A percentile compares a stretch with the other conserved stretches of the same genome.
Conservation (phyloP, 192 early-diverging fungal genomes). For the Pilaira anomala region DNA sequence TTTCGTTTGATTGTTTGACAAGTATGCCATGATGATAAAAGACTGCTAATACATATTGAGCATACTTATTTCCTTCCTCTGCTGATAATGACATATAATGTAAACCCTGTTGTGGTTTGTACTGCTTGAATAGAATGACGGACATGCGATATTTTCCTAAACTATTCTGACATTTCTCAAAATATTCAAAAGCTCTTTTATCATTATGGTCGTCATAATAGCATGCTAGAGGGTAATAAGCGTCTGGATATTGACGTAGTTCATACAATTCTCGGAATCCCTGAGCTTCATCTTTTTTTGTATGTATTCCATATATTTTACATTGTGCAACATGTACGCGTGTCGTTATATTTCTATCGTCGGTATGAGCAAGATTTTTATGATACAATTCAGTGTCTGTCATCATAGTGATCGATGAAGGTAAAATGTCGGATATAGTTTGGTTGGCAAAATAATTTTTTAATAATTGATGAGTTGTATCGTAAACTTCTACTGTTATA, state of each 20-base stretch:
- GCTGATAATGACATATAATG: not conserved
- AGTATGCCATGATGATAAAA: conserved; percentile 23
- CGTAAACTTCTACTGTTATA: too few relatives aligned
- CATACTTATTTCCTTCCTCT: conserved; percentile 6
- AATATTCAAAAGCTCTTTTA: conserved; percentile 18
- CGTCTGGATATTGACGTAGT: conserved; percentile 11
- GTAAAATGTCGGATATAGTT: too few relatives aligned
- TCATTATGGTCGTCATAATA: conserved; percentile 25
- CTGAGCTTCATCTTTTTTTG: not conserved
- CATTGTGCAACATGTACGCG: conserved; percentile 2
- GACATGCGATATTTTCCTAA: not conserved
- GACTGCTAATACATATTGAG: conserved; percentile 24
- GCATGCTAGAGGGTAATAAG: conserved; percentile 30
- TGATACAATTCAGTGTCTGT: not conserved
- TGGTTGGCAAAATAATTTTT: too few relatives aligned
- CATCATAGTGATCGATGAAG: too few relatives aligned
- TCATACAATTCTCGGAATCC: conserved; percentile 2
- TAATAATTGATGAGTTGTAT: too few relatives aligned
- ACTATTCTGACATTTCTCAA: conserved; percentile 1
- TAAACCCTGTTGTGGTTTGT: conserved; percentile 18
- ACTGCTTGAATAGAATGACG: not conserved
- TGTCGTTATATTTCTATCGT: not conserved
- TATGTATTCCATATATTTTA: conserved; percentile 10
- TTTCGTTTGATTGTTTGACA: conserved; percentile 2
- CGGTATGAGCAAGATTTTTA: not conserved